A percentile compares a stretch with the other conserved stretches of the same genome.
Evolutionary conservation across 176 grass and related monocot species (phyloP).

Genomic region (Musa itinerans): DNA sequence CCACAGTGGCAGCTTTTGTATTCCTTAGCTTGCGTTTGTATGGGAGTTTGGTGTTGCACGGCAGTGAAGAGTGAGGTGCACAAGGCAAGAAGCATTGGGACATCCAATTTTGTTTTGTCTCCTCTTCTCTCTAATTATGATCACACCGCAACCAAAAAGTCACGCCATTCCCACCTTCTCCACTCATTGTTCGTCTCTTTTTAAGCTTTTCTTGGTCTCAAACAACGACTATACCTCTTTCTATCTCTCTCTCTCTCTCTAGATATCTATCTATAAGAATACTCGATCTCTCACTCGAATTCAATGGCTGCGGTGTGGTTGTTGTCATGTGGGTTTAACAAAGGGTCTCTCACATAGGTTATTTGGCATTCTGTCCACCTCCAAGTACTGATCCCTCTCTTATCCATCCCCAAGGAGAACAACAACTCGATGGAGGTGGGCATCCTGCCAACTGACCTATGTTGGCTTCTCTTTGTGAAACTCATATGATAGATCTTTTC

Average conservation of each 20-base stretch:
- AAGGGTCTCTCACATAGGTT: constrained; percentile 47
- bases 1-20: too few species aligned
- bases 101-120: not conserved
- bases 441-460: constrained; percentile 87
- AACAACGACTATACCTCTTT: not conserved
- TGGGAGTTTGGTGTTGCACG: not conserved
- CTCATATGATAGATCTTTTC: constrained; percentile 25
- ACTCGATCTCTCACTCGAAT: not conserved
- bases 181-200: not conserved
- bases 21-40: not conserved
- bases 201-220: not conserved
- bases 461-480: constrained; percentile 76
- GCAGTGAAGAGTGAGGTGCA: not conserved
- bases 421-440: constrained; percentile 48
- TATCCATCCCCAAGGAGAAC: constrained; percentile 5
- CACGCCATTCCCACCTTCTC: not conserved
- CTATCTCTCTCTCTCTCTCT: constrained; percentile 8
- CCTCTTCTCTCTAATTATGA: not conserved
- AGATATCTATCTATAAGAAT: not conserved
- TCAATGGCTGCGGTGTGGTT: not conserved
- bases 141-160: not conserved
- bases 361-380: constrained; percentile 85
- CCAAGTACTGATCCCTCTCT: constrained; percentile 10
- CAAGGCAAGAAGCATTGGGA: constrained; percentile 5
- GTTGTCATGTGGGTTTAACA: constrained; percentile 48